phyloP scores from a whole-genome alignment of 139 green algal species.

The Edaphochlamys debaryana region DNA sequence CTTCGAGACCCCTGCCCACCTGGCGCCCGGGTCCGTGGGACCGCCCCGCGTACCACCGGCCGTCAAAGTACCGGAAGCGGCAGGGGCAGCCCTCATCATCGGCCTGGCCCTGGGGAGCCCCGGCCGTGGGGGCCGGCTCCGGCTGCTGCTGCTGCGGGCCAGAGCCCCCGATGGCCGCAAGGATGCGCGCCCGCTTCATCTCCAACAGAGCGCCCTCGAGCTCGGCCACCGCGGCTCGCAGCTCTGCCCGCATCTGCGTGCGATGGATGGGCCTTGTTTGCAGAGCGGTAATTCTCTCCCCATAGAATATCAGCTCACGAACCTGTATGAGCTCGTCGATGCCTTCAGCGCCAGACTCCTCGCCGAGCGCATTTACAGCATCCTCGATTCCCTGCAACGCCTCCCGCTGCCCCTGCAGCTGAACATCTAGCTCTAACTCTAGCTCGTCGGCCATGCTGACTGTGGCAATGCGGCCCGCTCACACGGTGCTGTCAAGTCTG shows the following conservation, averaged over 20 bases:
- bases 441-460: conserved; percentile 2
- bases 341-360: not conserved
- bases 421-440: not conserved
- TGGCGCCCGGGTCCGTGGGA: conserved; percentile 7
- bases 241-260: conserved; percentile 3
- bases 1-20: not conserved
- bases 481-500: too few species aligned
- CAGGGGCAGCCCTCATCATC: not conserved
- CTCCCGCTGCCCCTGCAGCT: conserved; percentile 7
- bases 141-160: not conserved
- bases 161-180: not conserved
- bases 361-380: not conserved
- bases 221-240: conserved; percentile 11
- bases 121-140: not conserved
- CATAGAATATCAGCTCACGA: not conserved
- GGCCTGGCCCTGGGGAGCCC: too few species aligned
- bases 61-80: conserved; percentile 45
- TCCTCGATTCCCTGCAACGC: not conserved
- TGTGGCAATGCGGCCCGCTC: too few species aligned
- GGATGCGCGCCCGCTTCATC: conserved; percentile 21
- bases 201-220: conserved; percentile 23
- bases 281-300: too few species aligned
- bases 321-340: conserved; percentile 25
- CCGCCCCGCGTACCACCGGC: conserved; percentile 36
- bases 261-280: too few species aligned